Base-by-base conservation (phyloP, 2,329 filamentous ascomycete genomes). In the Mycosphaerella sp. region DNA sequence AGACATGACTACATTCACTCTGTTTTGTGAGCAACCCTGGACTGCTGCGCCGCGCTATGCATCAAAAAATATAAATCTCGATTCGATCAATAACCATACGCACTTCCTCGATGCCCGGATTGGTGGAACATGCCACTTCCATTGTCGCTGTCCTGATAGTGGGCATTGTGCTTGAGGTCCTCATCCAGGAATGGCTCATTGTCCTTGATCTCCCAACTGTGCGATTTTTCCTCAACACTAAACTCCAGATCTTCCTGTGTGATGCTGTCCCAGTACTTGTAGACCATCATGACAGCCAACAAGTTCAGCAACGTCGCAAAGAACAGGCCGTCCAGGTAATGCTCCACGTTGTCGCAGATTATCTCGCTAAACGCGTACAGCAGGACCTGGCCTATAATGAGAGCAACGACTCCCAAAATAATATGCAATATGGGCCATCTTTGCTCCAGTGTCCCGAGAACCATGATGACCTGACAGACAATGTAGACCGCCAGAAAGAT, bases 251-350 rank as follows among this genome's bases (percentile, higher is more conserved):
- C 93, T 73, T 98, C 93, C 66, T 87, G 89, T 17, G 93, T 98
- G 70, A 98, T 98, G 13, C 90, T 96, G 68, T 98, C 93, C 93
- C 93, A 98, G 76, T 95, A 98, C 89, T 98, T 98, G 79, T 98
- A 98, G 34, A 98, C 84, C 93, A 97, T 98, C 93, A 98, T 98
- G 55, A 98, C 91, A 10, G 84, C 89, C 39, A 98, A 75, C 40
- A 98, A 73, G 67, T 98, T 98, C 75, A 89, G 93, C 49, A 91
- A 84, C 0, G 91, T 96, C 4, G 89, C 88, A 66, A 98, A 90
- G 74, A 97, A 95, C 42, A 97, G 73, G 0, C 91, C 91, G 65
- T 98, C 93, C 43, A 98, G 73, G 67, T 97, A 98, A 70, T 98
- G 93, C 70, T 88, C 84, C 35, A 90, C 82, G 41, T 81, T 80